Base-by-base conservation (phyloP, 2,329 filamentous ascomycete genomes). In the Trichoderma oligosporum region DNA sequence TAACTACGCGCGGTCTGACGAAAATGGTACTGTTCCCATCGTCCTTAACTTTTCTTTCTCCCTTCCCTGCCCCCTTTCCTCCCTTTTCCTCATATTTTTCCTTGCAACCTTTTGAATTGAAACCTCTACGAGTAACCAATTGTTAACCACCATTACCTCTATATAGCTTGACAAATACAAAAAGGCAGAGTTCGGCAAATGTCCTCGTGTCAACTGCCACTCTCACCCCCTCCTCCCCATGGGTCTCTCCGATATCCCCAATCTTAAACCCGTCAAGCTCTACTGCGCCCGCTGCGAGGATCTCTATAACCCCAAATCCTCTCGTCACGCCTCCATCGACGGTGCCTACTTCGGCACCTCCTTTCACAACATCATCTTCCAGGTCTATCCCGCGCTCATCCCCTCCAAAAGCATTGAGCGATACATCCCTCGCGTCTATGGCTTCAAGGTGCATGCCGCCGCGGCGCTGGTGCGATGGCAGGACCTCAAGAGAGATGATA, bases 311-410 rank as follows among this genome's bases (percentile, higher is more conserved):
- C 94, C 94, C 42, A 99, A 99, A 74, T 97, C 94, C 3, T 93
- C 91, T 18, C 90, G 94, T 25, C 94, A 99, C 74, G 91, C 92
- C 49, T 83, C 88, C 59, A 97, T 99, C 68, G 94, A 99, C 71
- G 94, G 94, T 62, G 94, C 94, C 63, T 99, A 97, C 80, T 99
- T 99, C 66, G 94, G 94, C 65, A 92, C 93, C 46, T 96, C 90
- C 2, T 99, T 99, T 80, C 93, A 97, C 80, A 97, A 97, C 76
- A 97, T 99, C 74, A 85, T 99, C 61, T 97, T 99, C 79, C 94
- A 99, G 73, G 94, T 99, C 56, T 97, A 97, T 71, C 93, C 94
- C 5, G 85, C 89, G 22, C 81, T 99, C 65, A 85, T 95, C 51
- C 94, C 94, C 3, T 79, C 85, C 64, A 99, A 97, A 81, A 91